phyloP scores from a whole-genome alignment of 2,329 filamentous ascomycete genomes.

The Aspergillus brunneoviolaceus region DNA sequence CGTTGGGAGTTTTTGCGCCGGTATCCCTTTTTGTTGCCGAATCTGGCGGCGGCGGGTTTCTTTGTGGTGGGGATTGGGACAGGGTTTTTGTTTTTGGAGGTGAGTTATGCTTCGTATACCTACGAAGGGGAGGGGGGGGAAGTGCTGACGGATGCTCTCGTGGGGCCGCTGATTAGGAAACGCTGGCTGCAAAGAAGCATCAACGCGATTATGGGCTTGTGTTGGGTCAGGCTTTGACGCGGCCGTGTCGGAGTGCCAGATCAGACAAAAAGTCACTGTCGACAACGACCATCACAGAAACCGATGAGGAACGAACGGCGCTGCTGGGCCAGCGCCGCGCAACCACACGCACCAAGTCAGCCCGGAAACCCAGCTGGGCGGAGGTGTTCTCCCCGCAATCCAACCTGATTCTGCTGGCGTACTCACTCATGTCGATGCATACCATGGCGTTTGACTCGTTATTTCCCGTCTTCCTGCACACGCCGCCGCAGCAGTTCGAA shows the following conservation, averaged over 20 bases:
- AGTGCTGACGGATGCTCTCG: constrained; percentile 1
- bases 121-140: constrained; percentile 32
- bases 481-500: constrained; percentile 57
- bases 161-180: constrained; percentile 58
- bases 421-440: constrained; percentile 79
- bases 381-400: constrained; percentile 76
- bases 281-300: constrained; percentile 4
- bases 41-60: constrained; percentile 71
- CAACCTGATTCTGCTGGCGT: constrained; percentile 70
- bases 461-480: constrained; percentile 84
- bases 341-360: constrained; percentile 12
- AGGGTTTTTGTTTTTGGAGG: constrained; percentile 75
- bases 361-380: constrained; percentile 45
- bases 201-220: constrained; percentile 72
- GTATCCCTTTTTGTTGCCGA: constrained; percentile 83
- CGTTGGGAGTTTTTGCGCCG: constrained; percentile 65
- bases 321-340: constrained; percentile 30
- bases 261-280: constrained; percentile 15
- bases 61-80: constrained; percentile 75
- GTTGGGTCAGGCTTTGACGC: constrained; percentile 65
- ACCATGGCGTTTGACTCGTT: constrained; percentile 83
- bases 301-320: constrained; percentile 30
- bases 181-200: constrained; percentile 68
- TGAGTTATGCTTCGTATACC: constrained; percentile 29
- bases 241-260: constrained; percentile 35